Evolutionary conservation across 192 early-diverging fungal genomes (phyloP).

Genomic region (Mortierella alpina): DNA sequence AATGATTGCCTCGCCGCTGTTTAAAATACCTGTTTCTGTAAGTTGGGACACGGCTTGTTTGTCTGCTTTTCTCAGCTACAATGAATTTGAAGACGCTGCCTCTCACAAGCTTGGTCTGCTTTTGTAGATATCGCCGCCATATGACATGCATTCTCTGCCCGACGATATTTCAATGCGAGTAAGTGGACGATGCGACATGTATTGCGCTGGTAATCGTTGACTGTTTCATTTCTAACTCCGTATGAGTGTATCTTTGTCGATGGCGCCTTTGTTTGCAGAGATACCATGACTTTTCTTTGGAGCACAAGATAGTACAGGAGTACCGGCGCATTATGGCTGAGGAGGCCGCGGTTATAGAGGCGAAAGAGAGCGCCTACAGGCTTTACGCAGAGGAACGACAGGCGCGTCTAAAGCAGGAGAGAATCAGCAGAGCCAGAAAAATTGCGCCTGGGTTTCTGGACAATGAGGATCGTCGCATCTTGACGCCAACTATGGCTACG

Average conservation of each 20-base stretch:
- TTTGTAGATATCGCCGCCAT: constrained; percentile 44
- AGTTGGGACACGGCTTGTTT: neutral
- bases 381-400: constrained; percentile 56
- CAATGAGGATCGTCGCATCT: constrained; percentile 64
- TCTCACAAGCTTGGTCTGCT: neutral
- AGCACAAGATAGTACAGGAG: constrained; percentile 61
- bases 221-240: neutral
- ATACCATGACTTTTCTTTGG: constrained; percentile 66
- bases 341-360: constrained; percentile 38
- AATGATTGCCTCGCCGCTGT: constrained; percentile 50
- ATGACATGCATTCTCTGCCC: constrained; percentile 36
- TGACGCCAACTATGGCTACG: constrained; percentile 59
- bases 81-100: neutral
- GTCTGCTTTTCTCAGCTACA: neutral
- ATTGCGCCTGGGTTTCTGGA: constrained; percentile 75
- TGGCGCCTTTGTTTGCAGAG: constrained; percentile 15
- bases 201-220: neutral
- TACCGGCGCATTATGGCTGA: constrained; percentile 51
- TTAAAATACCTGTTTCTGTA: constrained; percentile 38
- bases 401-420: constrained; percentile 60
- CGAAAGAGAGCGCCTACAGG: constrained; percentile 42
- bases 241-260: neutral
- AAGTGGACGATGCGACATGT: neutral
- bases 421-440: constrained; percentile 60
- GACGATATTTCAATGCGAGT: constrained; percentile 35